phyloP scores from a whole-genome alignment of 805 yeast genomes.

The Kuraishia piskuri region DNA sequence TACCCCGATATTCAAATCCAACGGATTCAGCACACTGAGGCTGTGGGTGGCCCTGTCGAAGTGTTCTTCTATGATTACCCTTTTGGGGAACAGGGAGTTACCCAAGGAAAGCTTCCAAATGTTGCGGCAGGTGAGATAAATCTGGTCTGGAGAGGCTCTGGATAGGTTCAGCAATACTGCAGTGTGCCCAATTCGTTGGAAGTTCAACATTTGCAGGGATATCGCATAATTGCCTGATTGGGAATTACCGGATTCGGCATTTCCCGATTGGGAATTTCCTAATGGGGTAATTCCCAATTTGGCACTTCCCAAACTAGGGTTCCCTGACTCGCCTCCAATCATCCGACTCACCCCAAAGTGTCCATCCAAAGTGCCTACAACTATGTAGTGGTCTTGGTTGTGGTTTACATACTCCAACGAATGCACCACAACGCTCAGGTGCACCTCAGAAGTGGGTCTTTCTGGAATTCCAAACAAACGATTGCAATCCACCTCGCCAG shows the following conservation, averaged over 20 bases:
- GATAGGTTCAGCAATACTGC: background rate
- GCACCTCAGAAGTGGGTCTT: background rate
- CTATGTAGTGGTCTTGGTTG: background rate
- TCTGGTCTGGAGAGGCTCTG: background rate
- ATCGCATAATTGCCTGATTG: background rate
- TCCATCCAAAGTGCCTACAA: background rate
- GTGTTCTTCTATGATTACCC: slow-evolving; percentile 17
- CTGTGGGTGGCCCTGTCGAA: slow-evolving; percentile 14
- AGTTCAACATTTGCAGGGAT: background rate
- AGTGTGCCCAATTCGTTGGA: background rate
- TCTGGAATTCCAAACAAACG: too few relatives aligned
- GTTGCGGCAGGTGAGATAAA: slow-evolving; percentile 14
- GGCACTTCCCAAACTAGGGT: too few relatives aligned
- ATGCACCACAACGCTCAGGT: background rate
- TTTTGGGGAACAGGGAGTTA: slow-evolving; percentile 15
- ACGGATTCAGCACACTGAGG: slow-evolving; percentile 9
- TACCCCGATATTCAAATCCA: background rate
- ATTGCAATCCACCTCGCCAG: background rate
- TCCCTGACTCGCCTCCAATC: background rate
- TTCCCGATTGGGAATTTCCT: background rate
- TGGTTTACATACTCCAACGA: background rate
- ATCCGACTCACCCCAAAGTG: background rate
- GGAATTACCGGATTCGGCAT: background rate
- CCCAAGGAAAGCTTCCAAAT: slow-evolving; percentile 19
- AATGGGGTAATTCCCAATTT: too few relatives aligned